Evolutionary conservation across 2,329 filamentous ascomycete genomes (phyloP), one percentile per base, ranked within the genome.

Genomic region (Graphilbum ipis-grandicollis): DNA sequence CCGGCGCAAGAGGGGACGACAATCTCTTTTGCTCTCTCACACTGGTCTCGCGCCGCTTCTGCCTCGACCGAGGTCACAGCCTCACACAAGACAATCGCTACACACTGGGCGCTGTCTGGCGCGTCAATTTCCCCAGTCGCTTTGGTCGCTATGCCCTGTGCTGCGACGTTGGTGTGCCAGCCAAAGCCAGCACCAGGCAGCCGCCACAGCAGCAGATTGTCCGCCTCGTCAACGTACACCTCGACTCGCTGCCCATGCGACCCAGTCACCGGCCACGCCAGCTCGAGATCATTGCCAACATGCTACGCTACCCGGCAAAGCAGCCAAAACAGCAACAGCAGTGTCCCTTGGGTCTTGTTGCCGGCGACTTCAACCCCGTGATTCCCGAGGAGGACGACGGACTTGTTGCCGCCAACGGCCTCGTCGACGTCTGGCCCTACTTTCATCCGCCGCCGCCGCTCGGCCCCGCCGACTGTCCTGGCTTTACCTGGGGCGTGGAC

Each of bases 291-390:
- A 41, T 48, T 2, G 43, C 50, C 0, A 38, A 38, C 4, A 41
- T 53, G 12, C 42, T 60, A 4, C 45, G 41, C 19, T 9, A 5
- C 19, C 26, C 18, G n/a, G n/a, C 6, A 18, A 23, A 3, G 9
- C 33, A 23, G 15, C 17, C 9, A 12, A 23, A 22, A 17, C 23
- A 15, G 33, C 23, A 17, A 9, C 33, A 13, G 17, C 9, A 12
- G 5, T 7, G 9, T 13, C 5, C 47, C 1, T 43, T 40, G 19
- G 56, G 55, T 0, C 31, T 60, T 4, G 47, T 59, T 2, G 56
- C 56, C 3, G 58, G 57, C 10, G 56, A 60, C 36, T 60, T 60
- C 40, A 59, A 60, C 36, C 52, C 54, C 3, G 50, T 57, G 3
- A 43, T 56, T 4, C 48, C 52, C 1, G 50, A 40, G 14, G 42